Conservation (phyloP, 768 basidiomycete genomes). For the Boletus rubescentipes region DNA sequence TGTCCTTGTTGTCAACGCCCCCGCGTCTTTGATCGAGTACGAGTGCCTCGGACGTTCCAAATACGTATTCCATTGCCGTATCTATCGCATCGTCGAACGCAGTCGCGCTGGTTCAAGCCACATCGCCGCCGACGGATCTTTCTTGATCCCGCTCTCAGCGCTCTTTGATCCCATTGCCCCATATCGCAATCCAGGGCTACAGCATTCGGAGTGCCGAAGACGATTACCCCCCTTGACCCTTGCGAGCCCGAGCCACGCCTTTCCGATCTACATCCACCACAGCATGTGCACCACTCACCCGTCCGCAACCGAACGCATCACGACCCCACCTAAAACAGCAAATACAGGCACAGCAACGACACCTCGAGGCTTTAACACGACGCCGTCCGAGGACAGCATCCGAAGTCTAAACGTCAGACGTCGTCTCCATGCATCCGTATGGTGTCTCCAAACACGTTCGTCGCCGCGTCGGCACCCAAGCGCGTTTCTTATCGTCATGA, state of each 20-base stretch:
- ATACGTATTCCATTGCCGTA: background rate
- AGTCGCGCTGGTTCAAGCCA: background rate
- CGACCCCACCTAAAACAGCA: background rate
- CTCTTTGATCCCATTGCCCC: constrained; percentile 3
- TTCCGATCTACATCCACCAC: background rate
- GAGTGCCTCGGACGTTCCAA: background rate
- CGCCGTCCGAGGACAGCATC: background rate
- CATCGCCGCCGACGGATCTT: constrained; percentile 13
- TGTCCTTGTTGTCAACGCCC: background rate
- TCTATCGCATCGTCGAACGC: background rate
- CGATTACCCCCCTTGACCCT: background rate
- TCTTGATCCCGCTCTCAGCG: background rate
- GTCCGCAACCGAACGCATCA: constrained; percentile 18
- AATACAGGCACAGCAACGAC: background rate
- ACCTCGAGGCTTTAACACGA: constrained; percentile 9
- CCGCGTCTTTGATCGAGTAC: background rate
- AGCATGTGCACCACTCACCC: constrained; percentile 23
- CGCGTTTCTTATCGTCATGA: constrained; percentile 3
- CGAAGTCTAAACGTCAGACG: constrained; percentile 15
- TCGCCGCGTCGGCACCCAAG: background rate
- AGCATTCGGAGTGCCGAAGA: background rate
- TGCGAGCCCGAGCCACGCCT: background rate
- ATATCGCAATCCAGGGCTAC: background rate
- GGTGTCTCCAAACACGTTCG: constrained; percentile 9
- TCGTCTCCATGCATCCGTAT: background rate